Percentiles rank a stretch among this genome's conserved stretches.
Evolutionary conservation across 371 early-diverging fungal species (phyloP).

Genomic region (Mortierella sp.): DNA sequence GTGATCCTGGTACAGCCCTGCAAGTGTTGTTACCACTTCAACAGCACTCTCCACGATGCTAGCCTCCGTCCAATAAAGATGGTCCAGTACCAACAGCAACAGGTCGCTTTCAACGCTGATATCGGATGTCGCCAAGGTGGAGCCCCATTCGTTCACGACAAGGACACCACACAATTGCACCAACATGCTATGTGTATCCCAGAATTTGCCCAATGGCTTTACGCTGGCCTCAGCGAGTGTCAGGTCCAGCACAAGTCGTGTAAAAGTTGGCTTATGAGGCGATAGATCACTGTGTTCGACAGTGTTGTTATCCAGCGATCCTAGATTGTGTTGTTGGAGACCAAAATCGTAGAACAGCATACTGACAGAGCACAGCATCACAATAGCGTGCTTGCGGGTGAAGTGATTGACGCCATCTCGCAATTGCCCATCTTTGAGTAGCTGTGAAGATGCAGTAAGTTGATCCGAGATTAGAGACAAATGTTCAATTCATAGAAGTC

Average conservation of each 20-base stretch:
- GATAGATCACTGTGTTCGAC: slow-evolving; percentile 8
- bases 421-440: slow-evolving; percentile 40
- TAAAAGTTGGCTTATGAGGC: slow-evolving; percentile 32
- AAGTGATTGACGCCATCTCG: slow-evolving; percentile 45
- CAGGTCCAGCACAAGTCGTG: slow-evolving; percentile 35
- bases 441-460: not conserved
- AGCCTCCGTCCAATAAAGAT: slow-evolving; percentile 72
- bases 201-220: slow-evolving; percentile 46
- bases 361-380: slow-evolving; percentile 45
- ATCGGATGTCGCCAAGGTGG: slow-evolving; percentile 34
- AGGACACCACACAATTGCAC: slow-evolving; percentile 49
- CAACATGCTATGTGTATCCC: slow-evolving; percentile 53
- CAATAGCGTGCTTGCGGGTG: slow-evolving; percentile 45
- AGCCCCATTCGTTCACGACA: slow-evolving; percentile 48
- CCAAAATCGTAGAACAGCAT: slow-evolving; percentile 48
- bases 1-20: slow-evolving; percentile 66
- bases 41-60: slow-evolving; percentile 71
- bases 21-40: slow-evolving; percentile 75
- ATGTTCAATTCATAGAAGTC: not conserved
- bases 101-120: slow-evolving; percentile 66
- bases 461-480: no score
- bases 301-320: not conserved
- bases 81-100: slow-evolving; percentile 70
- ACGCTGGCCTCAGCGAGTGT: slow-evolving; percentile 42
- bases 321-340: not conserved